Evolutionary conservation across 345 rosid species (phyloP).

Genomic region (Brassica juncea): DNA sequence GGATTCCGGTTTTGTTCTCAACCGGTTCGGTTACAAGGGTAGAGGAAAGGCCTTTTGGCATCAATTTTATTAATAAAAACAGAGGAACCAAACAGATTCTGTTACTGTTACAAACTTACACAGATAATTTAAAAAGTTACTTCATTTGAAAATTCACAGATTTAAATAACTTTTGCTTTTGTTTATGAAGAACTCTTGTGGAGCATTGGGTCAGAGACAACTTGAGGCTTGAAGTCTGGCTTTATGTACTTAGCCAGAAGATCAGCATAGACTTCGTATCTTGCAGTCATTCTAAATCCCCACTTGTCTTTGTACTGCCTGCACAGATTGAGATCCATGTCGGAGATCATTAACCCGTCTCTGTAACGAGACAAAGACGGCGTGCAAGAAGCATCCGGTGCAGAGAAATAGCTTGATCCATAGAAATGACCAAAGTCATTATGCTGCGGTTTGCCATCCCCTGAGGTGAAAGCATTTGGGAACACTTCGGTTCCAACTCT

Average conservation of each 20-base stretch:
- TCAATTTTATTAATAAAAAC: slow-evolving; percentile 9
- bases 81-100: slow-evolving; percentile 11
- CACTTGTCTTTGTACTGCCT: slow-evolving; percentile 92
- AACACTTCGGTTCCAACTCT: slow-evolving; percentile 94
- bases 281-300: slow-evolving; percentile 91
- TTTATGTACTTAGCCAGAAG: slow-evolving; percentile 56
- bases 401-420: slow-evolving; percentile 90
- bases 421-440: slow-evolving; percentile 88
- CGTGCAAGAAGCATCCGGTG: slow-evolving; percentile 93
- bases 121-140: background rate
- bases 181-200: slow-evolving; percentile 59
- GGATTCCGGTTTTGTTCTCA: slow-evolving; percentile 4
- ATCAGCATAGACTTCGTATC: slow-evolving; percentile 72
- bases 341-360: slow-evolving; percentile 80
- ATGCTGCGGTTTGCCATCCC: slow-evolving; percentile 88
- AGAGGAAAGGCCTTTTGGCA: slow-evolving; percentile 1
- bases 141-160: slow-evolving; percentile 3
- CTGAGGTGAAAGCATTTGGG: slow-evolving; percentile 90
- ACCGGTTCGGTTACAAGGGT: slow-evolving; percentile 12
- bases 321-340: slow-evolving; percentile 93
- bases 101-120: slow-evolving; percentile 10
- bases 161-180: background rate
- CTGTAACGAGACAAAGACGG: slow-evolving; percentile 76
- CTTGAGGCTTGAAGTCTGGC: slow-evolving; percentile 76
- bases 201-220: slow-evolving; percentile 72